These are phyloP conservation scores for Neurospora cerealis DNA, from an alignment of 495 filamentous ascomycete species.

Conservation along the genomic window DNA sequence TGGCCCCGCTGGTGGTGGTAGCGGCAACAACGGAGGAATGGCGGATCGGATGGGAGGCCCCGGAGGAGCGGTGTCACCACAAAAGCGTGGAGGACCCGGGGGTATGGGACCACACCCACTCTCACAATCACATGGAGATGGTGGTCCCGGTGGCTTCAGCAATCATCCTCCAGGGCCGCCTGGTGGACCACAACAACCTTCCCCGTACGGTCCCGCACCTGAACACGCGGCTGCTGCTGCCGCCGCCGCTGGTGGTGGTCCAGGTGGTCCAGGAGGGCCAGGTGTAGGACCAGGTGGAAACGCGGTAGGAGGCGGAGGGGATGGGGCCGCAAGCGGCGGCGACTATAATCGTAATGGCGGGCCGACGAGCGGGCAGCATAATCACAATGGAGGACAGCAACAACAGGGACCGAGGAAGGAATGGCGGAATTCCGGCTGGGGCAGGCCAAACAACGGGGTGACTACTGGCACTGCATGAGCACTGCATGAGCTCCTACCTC, in stretches of 20 bases:
- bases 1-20: neutral
- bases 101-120: neutral
- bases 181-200: neutral
- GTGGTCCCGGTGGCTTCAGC: conserved; percentile 22
- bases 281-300: neutral
- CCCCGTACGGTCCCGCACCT: neutral
- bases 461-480: conserved; percentile 21
- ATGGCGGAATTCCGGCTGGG: conserved; percentile 46
- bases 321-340: neutral
- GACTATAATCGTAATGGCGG: neutral
- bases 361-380: neutral
- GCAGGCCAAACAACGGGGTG: conserved; percentile 27
- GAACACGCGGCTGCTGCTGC: neutral
- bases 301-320: neutral
- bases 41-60: neutral
- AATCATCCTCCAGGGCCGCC: neutral
- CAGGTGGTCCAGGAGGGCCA: neutral
- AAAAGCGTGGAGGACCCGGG: conserved; percentile 20
- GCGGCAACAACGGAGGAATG: neutral
- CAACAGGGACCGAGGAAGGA: conserved; percentile 25
- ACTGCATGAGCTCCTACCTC: neutral
- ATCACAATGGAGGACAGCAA: neutral
- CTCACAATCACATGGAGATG: neutral
- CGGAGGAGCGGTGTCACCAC: conserved; percentile 30
- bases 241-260: neutral